Percentiles rank a stretch among this genome's conserved stretches.
phyloP scores from a whole-genome alignment of 768 basidiomycete species.

The Mycena chlorophos region DNA sequence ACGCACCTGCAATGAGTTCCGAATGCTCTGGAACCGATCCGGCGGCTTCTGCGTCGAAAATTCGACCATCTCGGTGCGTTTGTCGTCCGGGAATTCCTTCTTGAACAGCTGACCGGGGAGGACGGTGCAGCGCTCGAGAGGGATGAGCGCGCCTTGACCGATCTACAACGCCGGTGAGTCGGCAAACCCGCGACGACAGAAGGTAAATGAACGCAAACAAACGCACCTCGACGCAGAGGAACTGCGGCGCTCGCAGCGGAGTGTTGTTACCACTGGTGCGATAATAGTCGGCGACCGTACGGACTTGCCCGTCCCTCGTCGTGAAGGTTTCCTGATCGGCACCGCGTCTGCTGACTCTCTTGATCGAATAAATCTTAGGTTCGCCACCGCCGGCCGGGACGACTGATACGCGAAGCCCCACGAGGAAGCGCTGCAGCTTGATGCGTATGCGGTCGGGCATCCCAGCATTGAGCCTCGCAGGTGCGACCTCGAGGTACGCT shows the following conservation, averaged over 20 bases:
- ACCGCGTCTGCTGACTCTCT: too few relatives aligned
- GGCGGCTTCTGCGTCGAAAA: constrained; percentile 67
- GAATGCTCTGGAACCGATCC: constrained; percentile 57
- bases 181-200: too few relatives aligned
- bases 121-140: constrained; percentile 67
- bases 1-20: constrained; percentile 53
- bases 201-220: background rate
- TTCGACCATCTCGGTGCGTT: constrained; percentile 58
- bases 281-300: constrained; percentile 45
- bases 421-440: constrained; percentile 38
- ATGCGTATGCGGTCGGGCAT: constrained; percentile 55
- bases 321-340: constrained; percentile 52
- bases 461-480: constrained; percentile 37
- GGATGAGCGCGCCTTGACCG: constrained; percentile 59
- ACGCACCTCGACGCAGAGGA: constrained; percentile 59
- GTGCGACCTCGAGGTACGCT: constrained; percentile 46
- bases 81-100: constrained; percentile 69
- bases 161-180: constrained; percentile 42
- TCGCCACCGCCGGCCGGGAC: too few relatives aligned
- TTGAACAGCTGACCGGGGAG: constrained; percentile 68
- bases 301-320: constrained; percentile 50
- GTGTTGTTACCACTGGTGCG: constrained; percentile 19
- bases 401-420: constrained; percentile 37
- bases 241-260: constrained; percentile 45
- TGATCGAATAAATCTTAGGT: too few relatives aligned